A percentile compares a stretch with the other conserved stretches of the same genome.
Conservation (phyloP, 306 rosid genomes). For the Gynostemma pentaphyllum region DNA sequence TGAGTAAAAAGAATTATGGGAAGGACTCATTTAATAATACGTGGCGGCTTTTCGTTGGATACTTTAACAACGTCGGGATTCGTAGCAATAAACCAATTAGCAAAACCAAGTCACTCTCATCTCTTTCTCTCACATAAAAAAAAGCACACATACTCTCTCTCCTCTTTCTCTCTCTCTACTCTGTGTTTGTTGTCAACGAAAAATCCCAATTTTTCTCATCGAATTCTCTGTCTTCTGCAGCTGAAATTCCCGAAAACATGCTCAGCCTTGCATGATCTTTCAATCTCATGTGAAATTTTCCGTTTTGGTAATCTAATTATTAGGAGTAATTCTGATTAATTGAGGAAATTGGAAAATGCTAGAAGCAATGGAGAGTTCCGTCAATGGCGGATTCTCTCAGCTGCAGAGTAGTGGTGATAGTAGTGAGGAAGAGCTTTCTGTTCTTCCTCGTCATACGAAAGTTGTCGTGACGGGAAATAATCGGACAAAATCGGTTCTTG, state of each 20-base stretch:
- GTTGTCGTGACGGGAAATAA: constrained; percentile 95
- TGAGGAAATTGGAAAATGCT: constrained; percentile 37
- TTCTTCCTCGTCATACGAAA: constrained; percentile 94
- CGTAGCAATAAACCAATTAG: constrained; percentile 72
- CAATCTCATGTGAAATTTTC: constrained; percentile 18
- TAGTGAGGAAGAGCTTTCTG: constrained; percentile 93
- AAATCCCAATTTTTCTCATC: constrained; percentile 33
- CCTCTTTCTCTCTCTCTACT: constrained; percentile 5
- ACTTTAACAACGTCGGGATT: constrained; percentile 65
- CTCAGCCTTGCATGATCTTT: constrained; percentile 60
- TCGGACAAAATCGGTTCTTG: constrained; percentile 96
- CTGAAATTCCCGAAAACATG: constrained; percentile 25
- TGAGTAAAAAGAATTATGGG: not conserved
- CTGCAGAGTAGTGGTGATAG: constrained; percentile 87
- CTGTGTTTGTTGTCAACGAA: constrained; percentile 39
- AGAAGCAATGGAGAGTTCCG: constrained; percentile 78
- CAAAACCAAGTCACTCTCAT: constrained; percentile 50
- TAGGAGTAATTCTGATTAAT: not conserved
- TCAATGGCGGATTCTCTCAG: constrained; percentile 77
- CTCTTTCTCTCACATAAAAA: constrained; percentile 12
- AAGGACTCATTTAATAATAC: constrained; percentile 16
- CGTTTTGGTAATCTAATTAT: too few relatives aligned
- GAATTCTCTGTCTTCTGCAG: constrained; percentile 15
- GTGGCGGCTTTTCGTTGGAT: constrained; percentile 42
- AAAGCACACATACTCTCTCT: constrained; percentile 4